Percentiles rank a stretch among this genome's conserved stretches.
Conservation (phyloP, 2,329 filamentous ascomycete genomes). For the Pestalotiopsis sp. region DNA sequence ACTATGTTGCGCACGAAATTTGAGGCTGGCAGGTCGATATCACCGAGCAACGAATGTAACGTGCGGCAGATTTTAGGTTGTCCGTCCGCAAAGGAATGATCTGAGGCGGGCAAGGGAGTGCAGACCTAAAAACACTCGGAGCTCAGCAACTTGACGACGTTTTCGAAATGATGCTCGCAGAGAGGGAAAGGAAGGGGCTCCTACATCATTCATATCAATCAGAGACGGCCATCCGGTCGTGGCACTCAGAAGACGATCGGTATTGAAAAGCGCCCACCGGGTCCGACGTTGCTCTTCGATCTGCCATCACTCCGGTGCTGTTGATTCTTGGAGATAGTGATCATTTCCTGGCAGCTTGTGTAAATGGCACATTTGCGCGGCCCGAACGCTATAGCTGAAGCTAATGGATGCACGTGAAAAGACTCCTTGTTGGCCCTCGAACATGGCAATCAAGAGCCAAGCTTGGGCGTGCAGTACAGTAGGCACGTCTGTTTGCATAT, state of each 20-base stretch:
- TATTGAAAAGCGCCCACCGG: background rate
- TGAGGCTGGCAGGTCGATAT: background rate
- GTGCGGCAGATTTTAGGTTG: background rate
- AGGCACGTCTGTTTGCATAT: background rate
- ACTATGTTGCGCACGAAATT: background rate
- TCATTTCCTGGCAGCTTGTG: background rate
- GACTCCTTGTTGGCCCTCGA: background rate
- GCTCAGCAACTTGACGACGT: background rate
- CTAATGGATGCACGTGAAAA: background rate
- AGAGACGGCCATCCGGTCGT: background rate
- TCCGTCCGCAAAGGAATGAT: background rate
- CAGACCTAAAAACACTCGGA: background rate
- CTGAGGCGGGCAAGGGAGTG: background rate
- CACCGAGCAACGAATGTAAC: background rate
- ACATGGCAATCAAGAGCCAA: background rate
- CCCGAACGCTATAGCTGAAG: background rate
- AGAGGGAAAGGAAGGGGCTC: background rate
- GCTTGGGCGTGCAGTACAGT: background rate
- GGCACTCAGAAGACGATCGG: background rate
- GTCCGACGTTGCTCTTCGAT: background rate
- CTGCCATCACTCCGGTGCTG: background rate
- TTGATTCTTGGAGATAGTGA: background rate
- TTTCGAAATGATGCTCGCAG: background rate
- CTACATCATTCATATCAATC: background rate
- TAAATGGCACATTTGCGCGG: background rate